Evolutionary conservation across 1,139 yeast genomes (phyloP).

Genomic region (Casaregolazyma suthepensis): DNA sequence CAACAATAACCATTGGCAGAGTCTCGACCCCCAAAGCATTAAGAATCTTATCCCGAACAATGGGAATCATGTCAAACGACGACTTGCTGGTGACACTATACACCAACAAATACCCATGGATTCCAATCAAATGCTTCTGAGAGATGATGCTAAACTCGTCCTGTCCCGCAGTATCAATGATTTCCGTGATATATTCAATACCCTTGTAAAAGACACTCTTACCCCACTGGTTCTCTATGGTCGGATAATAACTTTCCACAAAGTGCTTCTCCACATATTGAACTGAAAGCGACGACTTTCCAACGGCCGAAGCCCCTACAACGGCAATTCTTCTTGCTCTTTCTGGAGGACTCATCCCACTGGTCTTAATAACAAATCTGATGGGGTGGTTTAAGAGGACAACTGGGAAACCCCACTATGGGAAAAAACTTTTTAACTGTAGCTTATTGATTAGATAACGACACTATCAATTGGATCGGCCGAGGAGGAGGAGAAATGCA

Average conservation of each 20-base stretch:
- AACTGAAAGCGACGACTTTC: conserved; percentile 72
- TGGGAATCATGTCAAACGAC: conserved; percentile 71
- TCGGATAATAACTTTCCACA: conserved; percentile 86
- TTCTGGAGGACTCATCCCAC: conserved; percentile 24
- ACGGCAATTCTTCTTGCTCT: conserved; percentile 76
- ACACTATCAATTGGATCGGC: not conserved
- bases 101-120: conserved; percentile 78
- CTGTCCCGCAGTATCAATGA: conserved; percentile 87
- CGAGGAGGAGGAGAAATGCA: not conserved
- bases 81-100: conserved; percentile 76
- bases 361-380: not conserved
- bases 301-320: conserved; percentile 87
- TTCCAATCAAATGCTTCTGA: conserved; percentile 76
- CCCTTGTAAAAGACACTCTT: conserved; percentile 66
- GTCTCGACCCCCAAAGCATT: conserved; percentile 67
- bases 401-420: not conserved
- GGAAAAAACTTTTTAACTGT: not conserved
- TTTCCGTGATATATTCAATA: conserved; percentile 76
- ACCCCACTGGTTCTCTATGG: conserved; percentile 84
- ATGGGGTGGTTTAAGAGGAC: not conserved
- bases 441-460: not conserved
- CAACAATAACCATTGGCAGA: conserved; percentile 76
- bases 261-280: conserved; percentile 85
- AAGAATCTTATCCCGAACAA: conserved; percentile 78
- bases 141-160: conserved; percentile 83